Base-by-base conservation (phyloP, 2,329 filamentous ascomycete species). In the Pseudogymnoascus sp. region DNA sequence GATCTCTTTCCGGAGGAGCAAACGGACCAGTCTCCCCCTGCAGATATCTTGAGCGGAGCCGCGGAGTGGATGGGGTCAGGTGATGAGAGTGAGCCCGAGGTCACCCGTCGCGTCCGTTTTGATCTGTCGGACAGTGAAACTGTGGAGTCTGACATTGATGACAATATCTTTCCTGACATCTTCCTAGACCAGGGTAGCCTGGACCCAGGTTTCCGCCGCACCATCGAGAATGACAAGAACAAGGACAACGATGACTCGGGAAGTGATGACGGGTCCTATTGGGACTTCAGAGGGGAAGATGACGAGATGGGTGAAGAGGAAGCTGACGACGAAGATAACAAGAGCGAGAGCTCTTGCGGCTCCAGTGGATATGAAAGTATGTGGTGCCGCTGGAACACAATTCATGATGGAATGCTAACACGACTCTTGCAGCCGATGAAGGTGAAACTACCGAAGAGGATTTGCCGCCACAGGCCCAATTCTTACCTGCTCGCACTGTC, bases 101-200 rank as follows among this genome's bases (percentile, higher is more conserved):
- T 62, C 7, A 28, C 35, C 21, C 67, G 67, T 9, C 88, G 88
- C 68, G 90, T 95, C 47, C 89, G 88, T 70, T 95, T 95, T 70
- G 82, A 87, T 62, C 82, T 86, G 64, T 81, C 83, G 65, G 87
- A 90, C 68, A 88, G 83, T 62, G 83, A 87, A 65, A 84, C 83
- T 2, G 86, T 85, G 62, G 86, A 87, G 61, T 83, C 80, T 3
- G 84, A 87, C 40, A 82, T 86, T 64, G 82, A 86, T 67, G 57
- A 60, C 57, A 60, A 60, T 40, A 83, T 91, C 67, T 91, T 91
- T 66, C 88, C 89, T 1, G 86, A 92, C 72, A 86, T 93, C 65
- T 93, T 93, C 74, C 80, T 93, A 64, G 85, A 89, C 60, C 88
- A 92, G 74, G 88, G 85, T 71, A 82, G 84, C 15, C 79, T 93